Base-by-base conservation (phyloP, 306 rosid species). In the Pyrus betulifolia region DNA sequence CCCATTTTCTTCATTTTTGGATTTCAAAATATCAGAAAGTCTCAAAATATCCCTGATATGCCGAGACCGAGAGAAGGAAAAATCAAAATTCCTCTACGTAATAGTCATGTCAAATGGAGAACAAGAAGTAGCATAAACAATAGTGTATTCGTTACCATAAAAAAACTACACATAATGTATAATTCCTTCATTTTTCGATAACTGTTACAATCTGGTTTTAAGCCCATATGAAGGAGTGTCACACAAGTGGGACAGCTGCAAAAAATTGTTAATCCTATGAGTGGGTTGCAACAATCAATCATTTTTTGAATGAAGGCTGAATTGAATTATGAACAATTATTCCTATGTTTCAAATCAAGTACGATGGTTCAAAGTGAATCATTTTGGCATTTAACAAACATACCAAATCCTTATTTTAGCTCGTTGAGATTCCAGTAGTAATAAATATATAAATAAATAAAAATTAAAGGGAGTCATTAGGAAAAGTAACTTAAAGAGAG, bases 1-100 rank as follows among this genome's bases (percentile, higher is more conserved):
- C 84, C 91, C 99, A 68, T 83, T 96, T 88, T 89, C 98, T 70
- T 89, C 97, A 23, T 82, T 90, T 84, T 96, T 96, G 51, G 98
- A 92, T 80, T 86, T 96, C 79, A 91, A 61, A 64, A 71, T 80
- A 85, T 78, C 89, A 27, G 98, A 80, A 80, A 87, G 79, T 75
- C 79, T 82, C 69, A 71, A 70, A 74, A 73, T 80, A 72, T 87
- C 83, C 89, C 99, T 96, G 93, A 84, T 82, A 91, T 78, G 38
- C 38, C 46, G 61, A 76, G 70, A 22, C 38, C 46, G 61, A 76
- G 70, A 22, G 67, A 68, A n/a, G 25, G 54, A 31, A 75, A 70
- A 78, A 46, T 51, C 55, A 51, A 51, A 80, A 65, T 49, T 25
- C 28, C 38, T 30, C 25, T 22, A 64, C 4, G 1, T 13, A 23